Percentiles rank a stretch among this genome's conserved stretches.
Conservation (phyloP, 106 monocot genomes). For the Cymbidium sinense region DNA sequence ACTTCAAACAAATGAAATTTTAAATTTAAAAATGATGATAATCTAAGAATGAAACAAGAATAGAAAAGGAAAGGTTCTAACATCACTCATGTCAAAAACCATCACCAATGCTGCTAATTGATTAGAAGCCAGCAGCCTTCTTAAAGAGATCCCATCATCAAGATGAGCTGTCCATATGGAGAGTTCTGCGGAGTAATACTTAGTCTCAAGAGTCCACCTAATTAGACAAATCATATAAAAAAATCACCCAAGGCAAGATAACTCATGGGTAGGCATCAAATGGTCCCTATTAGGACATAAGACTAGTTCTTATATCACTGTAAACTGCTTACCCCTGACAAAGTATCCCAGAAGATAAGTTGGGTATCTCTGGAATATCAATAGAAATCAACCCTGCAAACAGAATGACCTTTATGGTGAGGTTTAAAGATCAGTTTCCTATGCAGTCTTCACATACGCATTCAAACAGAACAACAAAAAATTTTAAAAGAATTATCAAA, state of each 20-base stretch:
- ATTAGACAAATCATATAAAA: slow-evolving; percentile 19
- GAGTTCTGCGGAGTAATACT: slow-evolving; percentile 89
- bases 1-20: background rate
- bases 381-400: slow-evolving; percentile 68
- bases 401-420: background rate
- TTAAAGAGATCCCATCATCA: slow-evolving; percentile 52
- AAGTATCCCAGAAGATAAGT: slow-evolving; percentile 50
- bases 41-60: background rate
- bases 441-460: background rate
- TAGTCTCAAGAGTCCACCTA: slow-evolving; percentile 97
- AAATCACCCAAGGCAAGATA: background rate
- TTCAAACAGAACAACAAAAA: background rate
- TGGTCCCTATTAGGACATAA: background rate
- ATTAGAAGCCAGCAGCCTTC: slow-evolving; percentile 29
- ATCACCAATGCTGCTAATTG: slow-evolving; percentile 76
- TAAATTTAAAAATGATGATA: background rate
- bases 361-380: slow-evolving; percentile 58
- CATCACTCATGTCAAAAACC: slow-evolving; percentile 98
- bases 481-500: background rate
- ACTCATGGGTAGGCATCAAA: background rate
- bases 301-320: background rate
- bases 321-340: slow-evolving; percentile 63
- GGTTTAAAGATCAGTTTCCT: background rate
- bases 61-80: slow-evolving; percentile 19
- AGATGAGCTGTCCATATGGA: slow-evolving; percentile 85